A percentile compares a stretch with the other conserved stretches of the same genome.
Evolutionary conservation across 805 yeast genomes (phyloP).

Genomic region (Cyberlindnera americana): DNA sequence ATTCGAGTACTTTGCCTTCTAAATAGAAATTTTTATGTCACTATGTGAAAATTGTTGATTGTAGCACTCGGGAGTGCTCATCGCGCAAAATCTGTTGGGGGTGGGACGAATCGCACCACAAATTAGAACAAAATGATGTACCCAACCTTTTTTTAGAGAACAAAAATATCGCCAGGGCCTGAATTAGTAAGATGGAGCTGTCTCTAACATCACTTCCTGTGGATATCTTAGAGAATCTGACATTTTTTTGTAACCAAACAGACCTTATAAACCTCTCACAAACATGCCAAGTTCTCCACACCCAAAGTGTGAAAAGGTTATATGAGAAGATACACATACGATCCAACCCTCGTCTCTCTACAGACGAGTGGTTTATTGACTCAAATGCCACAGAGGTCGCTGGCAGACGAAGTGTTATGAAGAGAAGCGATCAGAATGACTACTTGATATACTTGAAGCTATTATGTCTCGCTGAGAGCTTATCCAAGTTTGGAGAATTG

Average conservation of each 20-base stretch:
- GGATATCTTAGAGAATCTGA: background rate
- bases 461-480: slow-evolving; percentile 36
- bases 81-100: slow-evolving; percentile 1
- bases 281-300: slow-evolving; percentile 24
- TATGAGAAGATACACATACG: slow-evolving; percentile 37
- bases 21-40: background rate
- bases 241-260: slow-evolving; percentile 3
- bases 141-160: too few relatives aligned
- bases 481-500: slow-evolving; percentile 30
- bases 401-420: slow-evolving; percentile 32
- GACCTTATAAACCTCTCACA: slow-evolving; percentile 3
- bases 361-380: slow-evolving; percentile 31
- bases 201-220: background rate
- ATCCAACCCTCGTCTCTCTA: slow-evolving; percentile 31
- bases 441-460: slow-evolving; percentile 37
- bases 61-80: background rate
- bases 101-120: too few relatives aligned
- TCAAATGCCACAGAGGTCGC: slow-evolving; percentile 37
- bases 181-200: background rate
- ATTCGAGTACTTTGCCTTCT: background rate
- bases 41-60: background rate
- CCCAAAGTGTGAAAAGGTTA: slow-evolving; percentile 31
- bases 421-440: slow-evolving; percentile 35
- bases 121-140: too few relatives aligned
- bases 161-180: too few relatives aligned